Evolutionary conservation across 1,139 yeast species (phyloP).

Genomic region (Candida tropicalis): DNA sequence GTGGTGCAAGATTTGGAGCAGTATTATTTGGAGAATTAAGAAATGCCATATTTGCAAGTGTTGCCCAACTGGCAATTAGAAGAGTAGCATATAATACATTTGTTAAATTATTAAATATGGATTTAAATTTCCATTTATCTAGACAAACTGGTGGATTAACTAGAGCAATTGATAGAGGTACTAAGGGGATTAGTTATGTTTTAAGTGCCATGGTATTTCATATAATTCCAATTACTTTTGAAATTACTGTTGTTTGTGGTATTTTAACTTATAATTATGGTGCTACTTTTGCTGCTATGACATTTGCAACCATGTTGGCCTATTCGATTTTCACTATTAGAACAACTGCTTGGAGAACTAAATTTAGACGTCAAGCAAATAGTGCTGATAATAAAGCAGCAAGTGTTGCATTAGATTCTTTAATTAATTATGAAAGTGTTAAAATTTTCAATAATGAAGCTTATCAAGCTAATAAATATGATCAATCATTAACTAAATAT

Average conservation of each 20-base stretch:
- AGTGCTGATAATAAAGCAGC: conserved; percentile 95
- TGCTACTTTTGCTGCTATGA: conserved; percentile 82
- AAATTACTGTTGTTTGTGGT: conserved; percentile 91
- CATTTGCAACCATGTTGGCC: conserved; percentile 83
- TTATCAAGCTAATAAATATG: conserved; percentile 79
- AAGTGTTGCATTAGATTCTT: conserved; percentile 88
- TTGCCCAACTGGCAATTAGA: conserved; percentile 92
- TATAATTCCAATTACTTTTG: conserved; percentile 89
- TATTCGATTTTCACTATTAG: conserved; percentile 84
- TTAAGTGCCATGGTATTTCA: conserved; percentile 96
- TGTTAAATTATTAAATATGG: conserved; percentile 78
- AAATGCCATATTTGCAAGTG: conserved; percentile 93
- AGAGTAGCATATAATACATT: conserved; percentile 89
- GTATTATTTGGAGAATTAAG: conserved; percentile 91
- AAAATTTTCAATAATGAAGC: conserved; percentile 90
- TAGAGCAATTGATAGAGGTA: conserved; percentile 95
- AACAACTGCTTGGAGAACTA: conserved; percentile 97
- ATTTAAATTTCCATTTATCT: conserved; percentile 84
- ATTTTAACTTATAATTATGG: conserved; percentile 93
- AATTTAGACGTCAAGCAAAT: conserved; percentile 87
- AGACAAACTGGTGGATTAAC: conserved; percentile 96
- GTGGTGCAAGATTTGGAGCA: conserved; percentile 93
- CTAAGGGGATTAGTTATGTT: conserved; percentile 94
- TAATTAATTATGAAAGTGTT: conserved; percentile 92
- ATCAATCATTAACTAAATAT: conserved; percentile 70